These are phyloP conservation scores for Ophiostoma sp. DNA, from an alignment of 2,329 filamentous ascomycete species.

Conservation along the genomic window DNA sequence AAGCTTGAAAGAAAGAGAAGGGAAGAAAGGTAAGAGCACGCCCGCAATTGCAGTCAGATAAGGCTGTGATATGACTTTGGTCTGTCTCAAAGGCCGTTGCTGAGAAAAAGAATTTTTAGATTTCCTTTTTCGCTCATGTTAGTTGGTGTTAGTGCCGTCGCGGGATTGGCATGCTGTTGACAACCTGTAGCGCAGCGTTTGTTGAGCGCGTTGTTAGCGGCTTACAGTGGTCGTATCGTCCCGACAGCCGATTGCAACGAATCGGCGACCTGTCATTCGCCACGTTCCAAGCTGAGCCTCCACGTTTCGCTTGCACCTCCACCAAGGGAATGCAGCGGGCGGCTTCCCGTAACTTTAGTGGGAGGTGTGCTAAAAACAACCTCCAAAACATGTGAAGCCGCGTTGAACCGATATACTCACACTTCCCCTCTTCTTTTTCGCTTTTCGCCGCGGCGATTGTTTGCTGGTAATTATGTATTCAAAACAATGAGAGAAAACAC, in stretches of 20 bases:
- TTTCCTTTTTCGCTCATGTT: neutral
- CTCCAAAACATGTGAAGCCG: neutral
- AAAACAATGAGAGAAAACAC: neutral
- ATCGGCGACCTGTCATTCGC: slow-evolving; percentile 27
- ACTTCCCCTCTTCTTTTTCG: neutral
- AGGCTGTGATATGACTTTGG: neutral
- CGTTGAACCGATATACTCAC: neutral
- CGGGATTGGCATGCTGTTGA: no score
- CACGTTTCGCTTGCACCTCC: neutral
- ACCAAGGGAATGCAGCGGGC: slow-evolving; percentile 1
- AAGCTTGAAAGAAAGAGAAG: neutral
- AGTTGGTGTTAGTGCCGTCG: neutral
- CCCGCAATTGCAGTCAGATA: neutral
- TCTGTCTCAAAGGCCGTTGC: neutral
- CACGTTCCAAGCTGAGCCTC: slow-evolving; percentile 20
- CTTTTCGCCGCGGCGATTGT: slow-evolving; percentile 15
- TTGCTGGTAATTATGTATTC: no score
- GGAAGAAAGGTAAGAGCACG: neutral
- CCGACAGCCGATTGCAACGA: slow-evolving; percentile 13
- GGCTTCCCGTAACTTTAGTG: neutral
- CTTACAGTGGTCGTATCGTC: neutral
- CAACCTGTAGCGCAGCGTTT: neutral
- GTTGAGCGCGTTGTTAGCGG: no score
- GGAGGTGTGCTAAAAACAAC: neutral
- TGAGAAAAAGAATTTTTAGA: slow-evolving; percentile 1